phyloP scores from a whole-genome alignment of 2,329 filamentous ascomycete genomes.

The Fusarium cyanostomum region DNA sequence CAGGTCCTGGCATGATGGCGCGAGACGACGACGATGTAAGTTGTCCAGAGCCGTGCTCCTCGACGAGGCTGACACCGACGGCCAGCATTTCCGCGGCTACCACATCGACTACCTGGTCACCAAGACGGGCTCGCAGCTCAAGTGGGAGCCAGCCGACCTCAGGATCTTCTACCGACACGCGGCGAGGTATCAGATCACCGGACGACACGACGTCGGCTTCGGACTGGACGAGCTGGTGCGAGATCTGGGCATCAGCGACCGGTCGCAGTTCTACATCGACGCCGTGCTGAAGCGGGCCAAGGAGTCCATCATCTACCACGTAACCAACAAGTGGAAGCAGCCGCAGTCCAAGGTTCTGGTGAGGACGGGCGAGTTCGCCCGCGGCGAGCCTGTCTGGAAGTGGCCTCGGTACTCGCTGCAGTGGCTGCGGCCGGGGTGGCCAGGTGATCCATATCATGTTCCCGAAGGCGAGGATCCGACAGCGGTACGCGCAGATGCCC shows the following conservation, averaged over 20 bases:
- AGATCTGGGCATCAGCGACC: neutral
- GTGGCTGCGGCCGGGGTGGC: neutral
- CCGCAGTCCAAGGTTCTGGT: neutral
- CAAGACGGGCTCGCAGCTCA: neutral
- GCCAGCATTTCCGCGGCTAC: neutral
- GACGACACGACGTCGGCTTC: neutral
- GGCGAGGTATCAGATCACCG: neutral
- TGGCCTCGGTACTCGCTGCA: neutral
- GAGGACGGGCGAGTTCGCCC: neutral
- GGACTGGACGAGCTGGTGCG: neutral
- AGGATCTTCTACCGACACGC: neutral
- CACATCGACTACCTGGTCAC: neutral
- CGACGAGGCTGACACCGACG: neutral
- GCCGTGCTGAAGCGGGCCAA: neutral
- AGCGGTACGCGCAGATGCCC: neutral
- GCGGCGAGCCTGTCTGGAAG: neutral
- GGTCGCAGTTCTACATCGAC: neutral
- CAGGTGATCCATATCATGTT: neutral
- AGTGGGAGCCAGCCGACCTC: neutral
- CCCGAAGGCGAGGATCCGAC: neutral
- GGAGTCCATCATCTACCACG: neutral
- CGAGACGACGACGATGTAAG: neutral
- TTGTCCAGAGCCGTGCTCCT: neutral
- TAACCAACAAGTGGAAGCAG: neutral
- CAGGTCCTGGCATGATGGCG: too few relatives aligned